Evolutionary conservation across 1,139 yeast genomes (phyloP), one percentile per base, ranked within the genome.

Genomic region (Pichia sp.): DNA sequence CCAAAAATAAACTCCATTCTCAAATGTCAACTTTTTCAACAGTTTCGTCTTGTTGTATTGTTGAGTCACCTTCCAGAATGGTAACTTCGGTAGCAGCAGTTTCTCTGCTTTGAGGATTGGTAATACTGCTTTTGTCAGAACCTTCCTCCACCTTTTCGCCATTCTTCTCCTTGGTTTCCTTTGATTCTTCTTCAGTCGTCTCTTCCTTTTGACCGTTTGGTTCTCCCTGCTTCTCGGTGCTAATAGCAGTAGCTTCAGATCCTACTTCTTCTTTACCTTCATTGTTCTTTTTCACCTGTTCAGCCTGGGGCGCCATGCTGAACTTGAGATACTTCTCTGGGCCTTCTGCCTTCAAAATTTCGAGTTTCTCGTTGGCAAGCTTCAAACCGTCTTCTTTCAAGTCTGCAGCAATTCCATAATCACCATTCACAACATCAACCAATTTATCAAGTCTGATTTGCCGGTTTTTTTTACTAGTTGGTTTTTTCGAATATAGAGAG

Each of bases 401-500:
- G 16, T 61, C 67, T 54, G 59, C 70, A 54, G 61, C 69, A 55
- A 65, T 64, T 54, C 77, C 79, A 61, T 53, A 62, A 4, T 64
- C 74, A 56, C 67, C 72, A 16, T 62, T 66, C 5, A 73, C 45
- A 29, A 70, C 70, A 1, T 69, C 69, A n/a, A 60, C 59, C 56
- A 70, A 62, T n/a, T 67, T 57, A 43, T 57, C 53, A 45, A 58
- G 29, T 43, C 56, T 62, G 41, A 36, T 50, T 40, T 42, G 45
- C 41, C 53, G 59, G 15, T 53, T 47, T 16, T 59, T 45, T 36
- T 57, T 58, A 49, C 59, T 60, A 15, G 60, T 51, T 16, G 56
- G 48, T 4, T 55, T 52, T 23, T 52, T 54, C 4, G 59, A 70
- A 59, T 71, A 81, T 3, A 80, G 74, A 1, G 81, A 69, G 58